Evolutionary conservation across 1,284 basidiomycete species (phyloP), one percentile per base, ranked within the genome.

Genomic region (Moesziomyces antarcticus): DNA sequence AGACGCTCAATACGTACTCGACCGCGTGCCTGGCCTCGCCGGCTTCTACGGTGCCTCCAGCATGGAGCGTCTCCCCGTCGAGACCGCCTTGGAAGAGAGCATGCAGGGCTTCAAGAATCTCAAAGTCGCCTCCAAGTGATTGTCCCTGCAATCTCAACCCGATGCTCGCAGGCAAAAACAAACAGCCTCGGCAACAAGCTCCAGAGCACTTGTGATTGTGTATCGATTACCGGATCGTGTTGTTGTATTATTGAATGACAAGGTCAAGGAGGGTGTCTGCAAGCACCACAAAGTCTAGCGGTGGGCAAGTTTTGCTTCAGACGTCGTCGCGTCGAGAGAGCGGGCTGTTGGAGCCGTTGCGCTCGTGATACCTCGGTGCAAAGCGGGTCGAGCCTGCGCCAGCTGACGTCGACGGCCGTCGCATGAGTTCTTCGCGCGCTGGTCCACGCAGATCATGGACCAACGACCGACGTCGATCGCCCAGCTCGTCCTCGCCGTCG

Each of bases 31-130:
- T 3, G 57, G 57, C n/a, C 55, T 73, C 1, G 65, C 71, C n/a
- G 71, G 71, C 33, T 73, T 73, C 57, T 73, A 73, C 22, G 71
- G 71, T 22, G 71, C 71, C 3, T 69, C 65, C 2, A 73, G 71
- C 52, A 73, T 73, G 71, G 71, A 73, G 37, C 35, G 71, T 5
- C 66, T 73, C 5, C 71, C 71, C n/a, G 71, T 73, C 52, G 66
- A 73, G 50, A 49, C 51, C 21, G 71, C 71, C 18, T 35, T 73
- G 57, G 46, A 61, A 47, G 61, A 73, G 14, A 63, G 62, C 55
- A 69, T 73, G 65, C 45, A 62, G 33, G 50, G 56, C 11, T 73
- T 69, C 58, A 73, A 73, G 27, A 37, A n/a, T 6, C 57, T 73
- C 50, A 53, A 62, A n/a, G 42, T 66, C 16, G 50, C 63, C 14